A percentile compares a stretch with the other conserved stretches of the same genome.
These are phyloP conservation scores for Trametes cingulata DNA, from an alignment of 768 basidiomycete species.

Conservation along the genomic window DNA sequence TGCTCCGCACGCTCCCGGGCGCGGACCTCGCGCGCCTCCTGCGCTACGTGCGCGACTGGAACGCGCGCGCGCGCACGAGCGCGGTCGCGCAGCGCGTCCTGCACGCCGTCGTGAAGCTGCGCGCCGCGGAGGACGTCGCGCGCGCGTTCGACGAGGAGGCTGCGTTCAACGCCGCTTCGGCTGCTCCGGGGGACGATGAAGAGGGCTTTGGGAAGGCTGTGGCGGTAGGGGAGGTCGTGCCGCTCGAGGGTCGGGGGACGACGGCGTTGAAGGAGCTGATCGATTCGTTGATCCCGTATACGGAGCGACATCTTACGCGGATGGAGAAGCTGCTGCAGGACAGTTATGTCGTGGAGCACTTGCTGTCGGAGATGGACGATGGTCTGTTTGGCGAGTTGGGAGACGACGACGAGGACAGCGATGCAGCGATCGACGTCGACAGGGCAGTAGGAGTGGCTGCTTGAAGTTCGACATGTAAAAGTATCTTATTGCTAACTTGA, in stretches of 20 bases:
- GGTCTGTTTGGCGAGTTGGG: constrained; percentile 57
- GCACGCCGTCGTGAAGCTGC: constrained; percentile 77
- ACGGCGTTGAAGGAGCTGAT: constrained; percentile 67
- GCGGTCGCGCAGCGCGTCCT: constrained; percentile 82
- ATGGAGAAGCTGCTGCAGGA: constrained; percentile 90
- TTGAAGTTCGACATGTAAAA: constrained; percentile 6
- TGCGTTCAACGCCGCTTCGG: constrained; percentile 15
- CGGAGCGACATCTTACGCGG: constrained; percentile 86
- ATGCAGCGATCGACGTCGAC: constrained; percentile 17
- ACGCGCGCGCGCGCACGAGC: constrained; percentile 88
- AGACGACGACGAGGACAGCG: constrained; percentile 42
- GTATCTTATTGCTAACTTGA: constrained; percentile 2
- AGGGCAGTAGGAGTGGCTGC: constrained; percentile 15
- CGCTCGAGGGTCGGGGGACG: constrained; percentile 24
- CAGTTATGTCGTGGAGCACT: constrained; percentile 92
- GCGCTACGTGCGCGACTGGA: constrained; percentile 88
- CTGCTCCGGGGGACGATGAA: constrained; percentile 31
- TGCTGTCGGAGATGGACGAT: constrained; percentile 85
- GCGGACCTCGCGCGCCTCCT: constrained; percentile 81
- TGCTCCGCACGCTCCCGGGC: constrained; percentile 69
- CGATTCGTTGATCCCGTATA: constrained; percentile 89
- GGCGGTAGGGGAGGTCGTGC: neutral
- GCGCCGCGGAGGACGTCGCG: constrained; percentile 72
- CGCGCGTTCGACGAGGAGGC: constrained; percentile 51
- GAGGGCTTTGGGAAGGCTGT: constrained; percentile 7